These are phyloP conservation scores for Rhodotorula babjevae DNA, from an alignment of 768 basidiomycete species.

Conservation along the genomic window DNA sequence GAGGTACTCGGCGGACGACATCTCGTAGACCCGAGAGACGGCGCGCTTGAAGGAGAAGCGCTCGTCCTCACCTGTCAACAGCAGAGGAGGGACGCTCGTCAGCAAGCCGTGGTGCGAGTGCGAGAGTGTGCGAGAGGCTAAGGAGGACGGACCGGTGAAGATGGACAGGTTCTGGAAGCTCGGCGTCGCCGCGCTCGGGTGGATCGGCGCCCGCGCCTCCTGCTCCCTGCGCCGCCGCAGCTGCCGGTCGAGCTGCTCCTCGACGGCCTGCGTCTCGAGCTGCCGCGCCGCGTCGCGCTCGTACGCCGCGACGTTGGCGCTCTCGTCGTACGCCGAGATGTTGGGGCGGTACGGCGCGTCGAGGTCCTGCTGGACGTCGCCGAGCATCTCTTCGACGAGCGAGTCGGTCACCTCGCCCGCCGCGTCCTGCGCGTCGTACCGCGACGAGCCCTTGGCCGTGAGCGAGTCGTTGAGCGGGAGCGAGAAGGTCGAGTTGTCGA, in stretches of 20 bases:
- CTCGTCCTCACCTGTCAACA: conserved; percentile 53
- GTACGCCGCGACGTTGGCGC: conserved; percentile 41
- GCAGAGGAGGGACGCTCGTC: too few relatives aligned
- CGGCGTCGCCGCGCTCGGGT: conserved; percentile 44
- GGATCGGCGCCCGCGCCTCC: conserved; percentile 36
- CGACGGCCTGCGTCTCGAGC: conserved; percentile 8
- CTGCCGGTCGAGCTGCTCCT: conserved; percentile 20
- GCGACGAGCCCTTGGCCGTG: conserved; percentile 4
- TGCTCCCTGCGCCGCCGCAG: conserved; percentile 34
- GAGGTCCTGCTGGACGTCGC: conserved; percentile 50
- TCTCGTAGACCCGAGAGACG: conserved; percentile 58
- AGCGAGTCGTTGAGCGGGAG: conserved; percentile 19
- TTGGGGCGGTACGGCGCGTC: conserved; percentile 57
- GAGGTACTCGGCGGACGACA: conserved; percentile 49
- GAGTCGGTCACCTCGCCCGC: conserved; percentile 37
- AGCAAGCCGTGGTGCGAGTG: too few relatives aligned
- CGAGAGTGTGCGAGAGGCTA: background rate
- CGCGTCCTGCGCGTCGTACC: conserved; percentile 43
- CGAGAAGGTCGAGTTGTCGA: conserved; percentile 20
- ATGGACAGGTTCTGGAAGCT: conserved; percentile 56
- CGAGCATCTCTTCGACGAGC: conserved; percentile 53
- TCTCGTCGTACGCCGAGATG: conserved; percentile 55
- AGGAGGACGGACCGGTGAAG: conserved; percentile 49
- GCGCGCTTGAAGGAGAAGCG: conserved; percentile 62
- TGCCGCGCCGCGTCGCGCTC: conserved; percentile 2